Evolutionary conservation across 148 eudicot genomes (phyloP), one percentile per base, ranked within the genome.

Genomic region (Oxyria digyna): DNA sequence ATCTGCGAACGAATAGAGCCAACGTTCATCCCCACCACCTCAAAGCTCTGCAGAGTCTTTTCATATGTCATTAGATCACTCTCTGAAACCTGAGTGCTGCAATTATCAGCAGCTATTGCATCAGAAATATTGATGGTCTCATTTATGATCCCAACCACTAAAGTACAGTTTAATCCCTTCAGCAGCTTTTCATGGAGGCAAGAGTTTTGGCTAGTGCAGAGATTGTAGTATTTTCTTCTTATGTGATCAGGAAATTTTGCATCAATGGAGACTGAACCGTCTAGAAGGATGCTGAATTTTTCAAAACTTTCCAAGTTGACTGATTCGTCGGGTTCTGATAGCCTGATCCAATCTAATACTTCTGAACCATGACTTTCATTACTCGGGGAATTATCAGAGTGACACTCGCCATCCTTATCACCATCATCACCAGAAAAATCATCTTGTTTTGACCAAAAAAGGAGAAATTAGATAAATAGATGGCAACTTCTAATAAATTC

Each of bases 51-150:
- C 62, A 69, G 42, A 11, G 42, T 71, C 14, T 37, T 71, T 33
- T 42, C 13, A 55, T 29, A 33, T 6, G 32, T 72, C 37, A 76
- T 54, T 62, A 48, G 52, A 50, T 79, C 73, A 46, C 73, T 68
- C 18, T 21, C 41, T n/a, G 78, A 40, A 9, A 50, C 49, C 13
- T 71, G 54, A 7, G 67, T 17, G 10, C 48, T 42, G 26, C 66
- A 71, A 46, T 23, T 3, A 10, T 5, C 10, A 21, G 82, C 74
- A 73, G 73, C 81, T 54, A 85, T 78, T 6, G 87, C 88, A 62
- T 88, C 90, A 6, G 85, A 85, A 12, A 85, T 80, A 74, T 78
- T 81, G 21, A 78, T 41, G 0, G 80, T 83, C 74, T 85, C 85
- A 0, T 66, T 69, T 12, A 85, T 86, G 8, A 85, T 84, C 11